These are phyloP conservation scores for Plantago elongata DNA, from an alignment of 257 asterid genomes.

Conservation along the genomic window DNA sequence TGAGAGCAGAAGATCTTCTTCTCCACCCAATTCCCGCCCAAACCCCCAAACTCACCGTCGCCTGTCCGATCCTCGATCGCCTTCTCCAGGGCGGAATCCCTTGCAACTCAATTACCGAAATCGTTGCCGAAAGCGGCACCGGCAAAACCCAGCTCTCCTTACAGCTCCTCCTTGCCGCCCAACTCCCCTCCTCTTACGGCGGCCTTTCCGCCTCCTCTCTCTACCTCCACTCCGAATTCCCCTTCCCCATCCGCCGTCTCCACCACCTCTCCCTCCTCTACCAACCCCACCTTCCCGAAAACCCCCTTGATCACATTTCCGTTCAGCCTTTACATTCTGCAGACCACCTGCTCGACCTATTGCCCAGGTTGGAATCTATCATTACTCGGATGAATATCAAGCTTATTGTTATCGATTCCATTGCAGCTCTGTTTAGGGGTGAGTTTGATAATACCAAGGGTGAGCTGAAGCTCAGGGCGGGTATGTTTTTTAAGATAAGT, in stretches of 20 bases:
- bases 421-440: constrained; percentile 78
- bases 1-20: constrained; percentile 61
- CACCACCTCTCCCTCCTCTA: constrained; percentile 46
- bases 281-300: constrained; percentile 29
- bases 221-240: constrained; percentile 83
- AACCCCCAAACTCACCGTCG: constrained; percentile 46
- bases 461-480: constrained; percentile 62
- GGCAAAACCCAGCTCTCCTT: constrained; percentile 91
- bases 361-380: constrained; percentile 57
- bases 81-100: constrained; percentile 84
- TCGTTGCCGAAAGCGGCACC: constrained; percentile 84
- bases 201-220: constrained; percentile 81
- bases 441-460: constrained; percentile 63
- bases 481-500: constrained; percentile 65
- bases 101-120: constrained; percentile 68
- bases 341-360: constrained; percentile 81
- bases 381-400: constrained; percentile 41
- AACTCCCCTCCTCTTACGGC: constrained; percentile 62
- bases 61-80: constrained; percentile 69
- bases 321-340: constrained; percentile 63
- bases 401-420: constrained; percentile 72
- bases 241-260: constrained; percentile 80
- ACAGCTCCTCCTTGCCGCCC: constrained; percentile 82
- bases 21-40: constrained; percentile 40
- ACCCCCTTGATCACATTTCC: constrained; percentile 46